Percentiles rank a stretch among this genome's conserved stretches.
Evolutionary conservation across 805 yeast genomes (phyloP).

Genomic region (Metschnikowia peoriensis): DNA sequence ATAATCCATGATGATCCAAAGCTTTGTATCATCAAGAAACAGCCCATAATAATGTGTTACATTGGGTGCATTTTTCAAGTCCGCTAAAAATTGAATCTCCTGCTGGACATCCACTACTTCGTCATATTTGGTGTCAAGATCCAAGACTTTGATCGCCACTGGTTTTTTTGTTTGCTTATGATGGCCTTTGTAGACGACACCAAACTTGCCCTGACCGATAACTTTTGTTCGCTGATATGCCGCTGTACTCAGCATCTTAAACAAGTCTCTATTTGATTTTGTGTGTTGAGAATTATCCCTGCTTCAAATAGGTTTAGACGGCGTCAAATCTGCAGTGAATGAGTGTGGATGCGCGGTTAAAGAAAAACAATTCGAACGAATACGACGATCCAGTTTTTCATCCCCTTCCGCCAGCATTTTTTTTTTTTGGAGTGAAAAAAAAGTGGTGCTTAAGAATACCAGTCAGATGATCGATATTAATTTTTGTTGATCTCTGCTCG

Average conservation of each 20-base stretch:
- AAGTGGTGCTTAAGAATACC: no score
- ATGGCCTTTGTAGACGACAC: conserved; percentile 89
- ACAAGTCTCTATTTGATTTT: background rate
- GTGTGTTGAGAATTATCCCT: background rate
- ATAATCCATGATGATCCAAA: conserved; percentile 97
- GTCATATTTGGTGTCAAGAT: conserved; percentile 88
- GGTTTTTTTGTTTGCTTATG: conserved; percentile 67
- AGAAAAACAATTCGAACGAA: no score
- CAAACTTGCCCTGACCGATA: conserved; percentile 95
- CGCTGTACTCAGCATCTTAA: conserved; percentile 13
- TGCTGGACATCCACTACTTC: conserved; percentile 94
- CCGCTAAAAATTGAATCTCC: conserved; percentile 84
- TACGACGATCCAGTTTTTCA: no score
- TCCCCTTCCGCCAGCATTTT: no score
- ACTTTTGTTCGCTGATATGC: conserved; percentile 78
- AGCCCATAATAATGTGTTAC: conserved; percentile 92
- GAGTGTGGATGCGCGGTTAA: no score
- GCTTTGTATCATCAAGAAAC: conserved; percentile 78
- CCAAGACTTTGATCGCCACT: conserved; percentile 90
- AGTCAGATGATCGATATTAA: no score
- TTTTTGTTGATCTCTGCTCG: no score
- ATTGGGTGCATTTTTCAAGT: conserved; percentile 81
- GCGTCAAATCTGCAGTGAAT: background rate
- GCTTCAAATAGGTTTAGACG: background rate
- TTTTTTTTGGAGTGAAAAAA: no score